Base-by-base conservation (phyloP, 805 yeast species). In the Candida coleopterorum region DNA sequence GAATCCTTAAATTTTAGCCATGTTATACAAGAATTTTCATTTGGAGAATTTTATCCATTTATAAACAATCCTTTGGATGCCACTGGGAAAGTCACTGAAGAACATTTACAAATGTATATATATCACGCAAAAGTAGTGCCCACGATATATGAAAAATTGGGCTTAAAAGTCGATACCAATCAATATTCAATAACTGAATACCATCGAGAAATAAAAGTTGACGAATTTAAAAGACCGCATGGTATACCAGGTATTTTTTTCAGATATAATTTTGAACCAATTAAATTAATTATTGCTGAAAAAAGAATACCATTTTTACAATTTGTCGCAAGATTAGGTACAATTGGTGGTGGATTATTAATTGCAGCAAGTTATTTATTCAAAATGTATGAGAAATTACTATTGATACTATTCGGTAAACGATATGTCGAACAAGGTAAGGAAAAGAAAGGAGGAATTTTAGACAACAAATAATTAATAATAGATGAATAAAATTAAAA, bases 201-300 rank as follows among this genome's bases (percentile, higher is more conserved):
- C 27, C 74, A 70, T 39, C 57, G 50, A 24, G 50, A 46, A 8
- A 28, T 43, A 18, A 34, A 36, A 6, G 28, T 43, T 3, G 25
- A 41, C 12, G 20, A 32, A 15, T 18, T 33, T 3, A 27, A 29
- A 11, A 21, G 26, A 20, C 62, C 63, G 3, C 34, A 28, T n/a
- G 53, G 53, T 1, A 55, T 73, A 4, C 94, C 97, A 4, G 97
- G 96, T 0, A 79, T 90, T 18, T 84, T 74, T 50, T 76, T 93
- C 64, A 76, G 74, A 38, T 90, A 89, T 56, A 87, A 87, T 46
- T 87, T 93, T 55, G 97, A 93, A 50, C 90, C 97, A 4, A 75
- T 93, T 29, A 74, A 79, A 31, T 70, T 93, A 47, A 59, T 75
- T 3, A 70, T 88, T 15, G 69, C 68, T 18, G 97, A 90, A 51